phyloP scores from a whole-genome alignment of 2,329 filamentous ascomycete species.

The Ophiostoma australiae region DNA sequence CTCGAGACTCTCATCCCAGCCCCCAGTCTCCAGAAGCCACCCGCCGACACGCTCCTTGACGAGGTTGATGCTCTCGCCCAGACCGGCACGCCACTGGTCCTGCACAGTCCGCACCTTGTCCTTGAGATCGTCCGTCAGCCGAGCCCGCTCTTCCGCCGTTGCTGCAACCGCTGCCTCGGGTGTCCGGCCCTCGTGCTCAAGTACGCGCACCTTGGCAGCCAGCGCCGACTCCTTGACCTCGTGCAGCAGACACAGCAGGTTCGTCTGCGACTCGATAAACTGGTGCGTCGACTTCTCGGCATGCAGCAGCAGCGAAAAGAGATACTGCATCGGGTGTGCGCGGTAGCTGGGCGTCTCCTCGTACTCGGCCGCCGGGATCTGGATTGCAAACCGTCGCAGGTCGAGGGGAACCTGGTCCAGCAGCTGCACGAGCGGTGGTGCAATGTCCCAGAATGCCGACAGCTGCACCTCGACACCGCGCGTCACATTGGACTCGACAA shows the following conservation, averaged over 20 bases:
- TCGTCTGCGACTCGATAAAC: conserved; percentile 92
- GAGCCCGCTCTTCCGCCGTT: conserved; percentile 60
- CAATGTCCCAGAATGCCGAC: conserved; percentile 96
- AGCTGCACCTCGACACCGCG: conserved; percentile 87
- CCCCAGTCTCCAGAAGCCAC: conserved; percentile 71
- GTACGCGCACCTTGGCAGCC: conserved; percentile 53
- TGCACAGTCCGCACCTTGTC: conserved; percentile 89
- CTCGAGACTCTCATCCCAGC: conserved; percentile 77
- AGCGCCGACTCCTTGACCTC: conserved; percentile 80
- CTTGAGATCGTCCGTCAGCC: conserved; percentile 79
- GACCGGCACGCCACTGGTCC: conserved; percentile 80
- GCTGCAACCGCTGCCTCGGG: conserved; percentile 41
- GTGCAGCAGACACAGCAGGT: conserved; percentile 82
- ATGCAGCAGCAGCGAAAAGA: conserved; percentile 78
- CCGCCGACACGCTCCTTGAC: conserved; percentile 70
- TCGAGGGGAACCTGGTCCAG: conserved; percentile 70
- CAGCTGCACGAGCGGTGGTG: conserved; percentile 71
- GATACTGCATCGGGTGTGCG: conserved; percentile 79
- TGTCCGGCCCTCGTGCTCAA: conserved; percentile 34
- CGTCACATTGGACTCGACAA: conserved; percentile 79
- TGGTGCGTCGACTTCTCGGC: conserved; percentile 92
- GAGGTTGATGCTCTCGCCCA: conserved; percentile 70
- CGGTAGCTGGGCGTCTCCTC: conserved; percentile 81
- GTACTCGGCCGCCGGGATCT: conserved; percentile 73
- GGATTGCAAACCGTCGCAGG: conserved; percentile 59